These are phyloP conservation scores for Galerina sulciceps DNA, from an alignment of 768 basidiomycete genomes.

Conservation along the genomic window DNA sequence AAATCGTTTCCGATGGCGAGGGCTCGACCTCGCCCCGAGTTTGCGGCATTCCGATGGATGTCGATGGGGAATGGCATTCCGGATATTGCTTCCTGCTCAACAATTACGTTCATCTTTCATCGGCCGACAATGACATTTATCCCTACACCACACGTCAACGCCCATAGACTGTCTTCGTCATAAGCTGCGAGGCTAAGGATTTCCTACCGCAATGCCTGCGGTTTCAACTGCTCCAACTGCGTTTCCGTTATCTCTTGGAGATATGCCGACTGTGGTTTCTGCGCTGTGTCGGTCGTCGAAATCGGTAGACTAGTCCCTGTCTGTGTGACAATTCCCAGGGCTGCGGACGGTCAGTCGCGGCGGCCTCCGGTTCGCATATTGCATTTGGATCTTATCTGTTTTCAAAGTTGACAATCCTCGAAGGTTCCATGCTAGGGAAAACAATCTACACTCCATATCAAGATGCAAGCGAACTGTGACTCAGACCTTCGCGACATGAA, in stretches of 20 bases:
- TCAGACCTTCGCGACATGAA: background rate
- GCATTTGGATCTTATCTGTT: background rate
- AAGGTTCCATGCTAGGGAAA: background rate
- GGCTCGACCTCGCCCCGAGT: slow-evolving; percentile 7
- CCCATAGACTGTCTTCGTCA: background rate
- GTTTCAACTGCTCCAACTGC: background rate
- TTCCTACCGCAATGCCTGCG: background rate
- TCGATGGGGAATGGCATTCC: slow-evolving; percentile 7
- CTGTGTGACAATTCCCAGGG: background rate
- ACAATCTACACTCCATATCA: background rate
- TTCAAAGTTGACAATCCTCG: background rate
- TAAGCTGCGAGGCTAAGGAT: background rate
- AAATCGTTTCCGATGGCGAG: too few species aligned
- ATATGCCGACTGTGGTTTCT: background rate
- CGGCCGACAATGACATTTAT: slow-evolving; percentile 19
- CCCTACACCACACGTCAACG: slow-evolving; percentile 6
- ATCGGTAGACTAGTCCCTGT: too few species aligned
- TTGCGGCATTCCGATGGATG: slow-evolving; percentile 3
- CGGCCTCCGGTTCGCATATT: background rate
- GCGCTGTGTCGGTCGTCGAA: background rate
- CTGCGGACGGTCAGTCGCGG: background rate
- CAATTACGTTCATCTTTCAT: slow-evolving; percentile 20
- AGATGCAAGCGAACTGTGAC: background rate
- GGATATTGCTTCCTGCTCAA: slow-evolving; percentile 14
- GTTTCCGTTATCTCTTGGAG: too few species aligned